Conservation (phyloP, 1,284 basidiomycete species). For the Spongispora temasekensis region DNA sequence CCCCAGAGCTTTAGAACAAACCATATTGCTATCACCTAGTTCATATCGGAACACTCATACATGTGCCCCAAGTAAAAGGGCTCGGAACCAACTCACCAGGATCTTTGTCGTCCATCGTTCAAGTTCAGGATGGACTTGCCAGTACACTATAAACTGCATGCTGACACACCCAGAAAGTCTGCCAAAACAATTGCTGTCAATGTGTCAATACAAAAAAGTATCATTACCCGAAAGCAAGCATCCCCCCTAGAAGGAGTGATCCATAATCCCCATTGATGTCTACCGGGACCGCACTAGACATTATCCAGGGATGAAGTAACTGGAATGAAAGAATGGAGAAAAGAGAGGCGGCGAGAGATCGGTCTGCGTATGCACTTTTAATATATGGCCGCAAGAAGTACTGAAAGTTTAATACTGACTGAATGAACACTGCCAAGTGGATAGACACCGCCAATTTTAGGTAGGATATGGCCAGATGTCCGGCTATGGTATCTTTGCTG, state of each 20-base stretch:
- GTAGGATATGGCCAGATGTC: too few relatives aligned
- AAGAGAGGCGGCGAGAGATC: too few relatives aligned
- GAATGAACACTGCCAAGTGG: too few relatives aligned
- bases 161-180: conserved; percentile 31
- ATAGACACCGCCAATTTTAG: too few relatives aligned
- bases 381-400: too few relatives aligned
- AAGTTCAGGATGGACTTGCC: conserved; percentile 9
- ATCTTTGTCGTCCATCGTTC: conserved; percentile 20
- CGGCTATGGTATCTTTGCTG: too few relatives aligned
- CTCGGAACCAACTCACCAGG: conserved; percentile 14
- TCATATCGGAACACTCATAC: neutral
- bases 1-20: neutral
- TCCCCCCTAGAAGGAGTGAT: conserved; percentile 24
- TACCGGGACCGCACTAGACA: neutral
- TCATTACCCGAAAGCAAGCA: conserved; percentile 25
- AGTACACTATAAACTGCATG: conserved; percentile 30
- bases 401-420: too few relatives aligned
- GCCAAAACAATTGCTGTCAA: neutral
- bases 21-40: conserved; percentile 25
- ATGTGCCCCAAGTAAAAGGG: too few relatives aligned
- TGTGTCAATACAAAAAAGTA: neutral
- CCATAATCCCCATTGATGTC: conserved; percentile 17
- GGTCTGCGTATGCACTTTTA: too few relatives aligned
- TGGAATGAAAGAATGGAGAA: neutral
- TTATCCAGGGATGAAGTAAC: neutral